Conservation (phyloP, 2,329 filamentous ascomycete species). For the Ceratocystis huliohia region DNA sequence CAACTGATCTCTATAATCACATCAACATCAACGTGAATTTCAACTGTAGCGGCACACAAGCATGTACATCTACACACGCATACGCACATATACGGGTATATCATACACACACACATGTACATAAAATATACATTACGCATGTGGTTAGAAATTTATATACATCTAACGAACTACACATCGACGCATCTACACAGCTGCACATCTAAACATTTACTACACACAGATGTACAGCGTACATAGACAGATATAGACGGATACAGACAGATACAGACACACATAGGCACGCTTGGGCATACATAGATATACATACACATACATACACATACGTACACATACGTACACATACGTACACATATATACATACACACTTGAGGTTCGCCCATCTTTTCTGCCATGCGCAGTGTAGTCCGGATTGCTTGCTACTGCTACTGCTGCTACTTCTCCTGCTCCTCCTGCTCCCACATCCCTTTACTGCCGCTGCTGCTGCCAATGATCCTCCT, state of each 20-base stretch:
- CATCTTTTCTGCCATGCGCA: not conserved
- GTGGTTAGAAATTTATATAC: not conserved
- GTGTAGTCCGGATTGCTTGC: not conserved
- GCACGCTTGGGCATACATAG: too few relatives aligned
- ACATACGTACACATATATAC: too few relatives aligned
- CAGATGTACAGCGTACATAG: too few relatives aligned
- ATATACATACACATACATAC: too few relatives aligned
- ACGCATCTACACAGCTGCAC: not conserved
- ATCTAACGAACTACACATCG: not conserved
- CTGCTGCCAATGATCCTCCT: not conserved
- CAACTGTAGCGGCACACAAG: not conserved
- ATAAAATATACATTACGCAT: too few relatives aligned
- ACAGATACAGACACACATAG: too few relatives aligned
- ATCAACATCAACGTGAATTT: not conserved
- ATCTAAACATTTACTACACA: too few relatives aligned
- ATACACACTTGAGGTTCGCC: too few relatives aligned
- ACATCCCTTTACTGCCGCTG: not conserved
- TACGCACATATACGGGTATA: not conserved
- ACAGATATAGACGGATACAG: too few relatives aligned
- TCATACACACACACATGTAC: too few relatives aligned
- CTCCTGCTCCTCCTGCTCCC: not conserved
- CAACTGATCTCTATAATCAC: not conserved
- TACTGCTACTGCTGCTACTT: not conserved
- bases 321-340: too few relatives aligned
- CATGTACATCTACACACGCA: not conserved